Percentiles rank a stretch among this genome's conserved stretches.
Evolutionary conservation across 805 yeast genomes (phyloP).

Genomic region (Clavispora santaluciae): DNA sequence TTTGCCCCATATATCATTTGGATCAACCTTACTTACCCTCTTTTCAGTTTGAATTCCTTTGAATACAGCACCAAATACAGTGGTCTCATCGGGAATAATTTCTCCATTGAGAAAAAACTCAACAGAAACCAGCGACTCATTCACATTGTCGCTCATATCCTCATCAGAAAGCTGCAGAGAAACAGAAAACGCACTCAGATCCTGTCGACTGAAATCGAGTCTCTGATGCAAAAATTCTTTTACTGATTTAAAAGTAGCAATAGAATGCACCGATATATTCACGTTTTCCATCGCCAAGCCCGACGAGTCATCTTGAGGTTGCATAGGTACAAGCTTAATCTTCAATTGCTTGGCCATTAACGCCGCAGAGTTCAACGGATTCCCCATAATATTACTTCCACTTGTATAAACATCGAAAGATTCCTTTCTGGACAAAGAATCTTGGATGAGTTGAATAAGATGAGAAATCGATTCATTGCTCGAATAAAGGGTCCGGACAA

Average conservation of each 20-base stretch:
- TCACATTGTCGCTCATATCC: not conserved
- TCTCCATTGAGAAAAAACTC: conserved; percentile 59
- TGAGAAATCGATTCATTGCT: not conserved
- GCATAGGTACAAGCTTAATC: conserved; percentile 39
- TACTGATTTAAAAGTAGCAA: conserved; percentile 54
- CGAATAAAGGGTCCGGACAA: conserved; percentile 29
- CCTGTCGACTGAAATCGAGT: conserved; percentile 20
- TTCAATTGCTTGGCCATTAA: conserved; percentile 70
- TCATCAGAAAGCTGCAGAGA: not conserved
- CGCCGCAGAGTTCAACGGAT: conserved; percentile 39
- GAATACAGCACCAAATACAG: conserved; percentile 72
- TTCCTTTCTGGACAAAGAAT: conserved; percentile 69
- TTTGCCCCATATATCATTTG: conserved; percentile 54
- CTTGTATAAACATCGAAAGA: conserved; percentile 58
- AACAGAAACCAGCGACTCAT: conserved; percentile 22
- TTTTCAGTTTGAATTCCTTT: conserved; percentile 40
- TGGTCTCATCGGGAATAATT: conserved; percentile 56
- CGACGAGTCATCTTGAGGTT: not conserved
- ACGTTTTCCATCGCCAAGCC: conserved; percentile 19
- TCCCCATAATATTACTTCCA: conserved; percentile 23
- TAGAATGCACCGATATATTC: conserved; percentile 51
- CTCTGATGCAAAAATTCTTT: conserved; percentile 44
- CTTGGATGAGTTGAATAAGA: conserved; percentile 44
- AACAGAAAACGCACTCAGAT: not conserved
- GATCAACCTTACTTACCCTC: conserved; percentile 36